These are phyloP conservation scores for Mariannaea sp. DNA, from an alignment of 2,329 filamentous ascomycete species.

Conservation along the genomic window DNA sequence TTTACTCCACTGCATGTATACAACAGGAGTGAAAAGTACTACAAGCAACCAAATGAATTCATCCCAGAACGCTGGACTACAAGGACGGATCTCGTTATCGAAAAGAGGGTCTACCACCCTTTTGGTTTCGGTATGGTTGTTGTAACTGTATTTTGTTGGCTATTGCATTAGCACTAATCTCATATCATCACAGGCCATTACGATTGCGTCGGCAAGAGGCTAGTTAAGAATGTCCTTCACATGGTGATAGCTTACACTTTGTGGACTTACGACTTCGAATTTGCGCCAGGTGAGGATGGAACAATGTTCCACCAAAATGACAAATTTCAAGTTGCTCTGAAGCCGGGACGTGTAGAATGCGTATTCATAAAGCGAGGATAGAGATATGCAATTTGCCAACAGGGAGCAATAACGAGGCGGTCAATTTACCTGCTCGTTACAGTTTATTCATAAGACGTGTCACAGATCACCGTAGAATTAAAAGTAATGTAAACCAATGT, in stretches of 20 bases:
- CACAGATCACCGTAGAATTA: too few relatives aligned
- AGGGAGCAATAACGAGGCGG: too few relatives aligned
- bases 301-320: too few relatives aligned
- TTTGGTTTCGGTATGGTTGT: too few relatives aligned
- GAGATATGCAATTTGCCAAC: too few relatives aligned
- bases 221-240: not conserved
- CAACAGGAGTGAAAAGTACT: conserved; percentile 3
- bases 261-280: not conserved
- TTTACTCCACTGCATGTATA: conserved; percentile 1
- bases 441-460: too few relatives aligned
- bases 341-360: too few relatives aligned
- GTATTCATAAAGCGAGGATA: too few relatives aligned
- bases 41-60: not conserved
- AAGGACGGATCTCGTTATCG: not conserved
- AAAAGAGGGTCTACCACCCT: conserved; percentile 2
- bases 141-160: too few relatives aligned
- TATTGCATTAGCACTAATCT: not conserved
- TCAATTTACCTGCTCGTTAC: too few relatives aligned
- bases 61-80: conserved; percentile 5
- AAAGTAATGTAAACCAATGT: too few relatives aligned
- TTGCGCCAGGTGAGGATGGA: conserved; percentile 5
- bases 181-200: not conserved
- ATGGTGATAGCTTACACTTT: conserved; percentile 7
- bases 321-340: too few relatives aligned
- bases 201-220: not conserved